Conservation (phyloP, 495 filamentous ascomycete species). For the Talaromyces thailandensis region DNA sequence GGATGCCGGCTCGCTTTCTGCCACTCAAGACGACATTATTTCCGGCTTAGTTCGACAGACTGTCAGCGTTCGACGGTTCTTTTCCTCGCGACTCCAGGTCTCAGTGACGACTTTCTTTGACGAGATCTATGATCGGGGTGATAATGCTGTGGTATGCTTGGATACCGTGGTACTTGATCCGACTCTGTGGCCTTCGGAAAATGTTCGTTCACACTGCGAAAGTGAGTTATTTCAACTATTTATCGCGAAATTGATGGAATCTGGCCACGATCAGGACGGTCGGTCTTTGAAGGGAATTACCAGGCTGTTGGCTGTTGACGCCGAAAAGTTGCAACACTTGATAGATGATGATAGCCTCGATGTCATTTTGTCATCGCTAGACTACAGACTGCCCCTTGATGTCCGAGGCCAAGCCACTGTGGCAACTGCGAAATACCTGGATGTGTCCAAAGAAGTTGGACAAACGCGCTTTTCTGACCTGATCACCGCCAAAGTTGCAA, state of each 20-base stretch:
- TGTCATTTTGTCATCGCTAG: constrained; percentile 67
- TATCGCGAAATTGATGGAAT: constrained; percentile 54
- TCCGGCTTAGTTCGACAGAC: constrained; percentile 49
- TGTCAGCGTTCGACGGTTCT: constrained; percentile 42
- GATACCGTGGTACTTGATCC: constrained; percentile 48
- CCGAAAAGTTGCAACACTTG: constrained; percentile 48
- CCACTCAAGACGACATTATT: constrained; percentile 48
- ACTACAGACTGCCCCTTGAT: constrained; percentile 59
- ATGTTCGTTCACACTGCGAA: constrained; percentile 38
- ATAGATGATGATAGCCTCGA: constrained; percentile 74
- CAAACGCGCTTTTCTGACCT: constrained; percentile 56
- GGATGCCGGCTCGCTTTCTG: constrained; percentile 25
- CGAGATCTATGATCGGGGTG: constrained; percentile 50
- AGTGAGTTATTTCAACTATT: constrained; percentile 59
- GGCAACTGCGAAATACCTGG: constrained; percentile 70
- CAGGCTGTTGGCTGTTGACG: constrained; percentile 51
- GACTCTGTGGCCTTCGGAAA: constrained; percentile 46
- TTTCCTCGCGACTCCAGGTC: constrained; percentile 40
- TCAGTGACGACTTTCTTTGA: constrained; percentile 47
- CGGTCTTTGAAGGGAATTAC: constrained; percentile 55
- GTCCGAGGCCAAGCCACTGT: constrained; percentile 68
- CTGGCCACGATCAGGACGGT: constrained; percentile 49
- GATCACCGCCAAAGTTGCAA: constrained; percentile 46
- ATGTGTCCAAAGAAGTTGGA: constrained; percentile 60
- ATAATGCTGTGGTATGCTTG: constrained; percentile 49